phyloP scores from a whole-genome alignment of 495 filamentous ascomycete species.

The Penicillium macrosclerotiorum region DNA sequence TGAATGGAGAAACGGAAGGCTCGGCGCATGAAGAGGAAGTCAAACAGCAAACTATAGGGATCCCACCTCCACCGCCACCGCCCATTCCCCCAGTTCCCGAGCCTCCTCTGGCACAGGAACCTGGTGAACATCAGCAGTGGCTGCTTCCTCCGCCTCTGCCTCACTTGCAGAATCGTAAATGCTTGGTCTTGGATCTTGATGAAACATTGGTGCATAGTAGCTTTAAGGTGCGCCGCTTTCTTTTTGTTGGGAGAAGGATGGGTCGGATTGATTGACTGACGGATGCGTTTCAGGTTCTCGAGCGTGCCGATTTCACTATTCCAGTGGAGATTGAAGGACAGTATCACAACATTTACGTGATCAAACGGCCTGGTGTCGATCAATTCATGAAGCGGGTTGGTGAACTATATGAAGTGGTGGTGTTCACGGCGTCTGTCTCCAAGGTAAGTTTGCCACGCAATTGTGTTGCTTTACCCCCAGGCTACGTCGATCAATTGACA shows the following conservation, averaged over 20 bases:
- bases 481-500: slow-evolving; percentile 7
- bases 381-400: slow-evolving; percentile 98
- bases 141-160: slow-evolving; percentile 77
- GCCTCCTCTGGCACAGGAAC: slow-evolving; percentile 29
- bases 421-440: slow-evolving; percentile 97
- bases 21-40: slow-evolving; percentile 30
- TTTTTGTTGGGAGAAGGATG: neutral
- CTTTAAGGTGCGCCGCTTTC: slow-evolving; percentile 79
- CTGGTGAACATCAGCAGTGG: slow-evolving; percentile 62
- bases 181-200: slow-evolving; percentile 91
- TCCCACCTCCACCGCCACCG: slow-evolving; percentile 62
- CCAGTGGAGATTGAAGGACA: slow-evolving; percentile 98
- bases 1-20: slow-evolving; percentile 14
- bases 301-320: slow-evolving; percentile 98
- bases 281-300: slow-evolving; percentile 67
- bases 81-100: slow-evolving; percentile 28
- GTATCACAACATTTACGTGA: slow-evolving; percentile 99
- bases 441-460: slow-evolving; percentile 61
- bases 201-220: slow-evolving; percentile 99
- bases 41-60: slow-evolving; percentile 35
- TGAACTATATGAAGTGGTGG: slow-evolving; percentile 96
- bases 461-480: neutral
- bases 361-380: slow-evolving; percentile 95
- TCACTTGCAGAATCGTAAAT: slow-evolving; percentile 81
- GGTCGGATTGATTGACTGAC: slow-evolving; percentile 8